Evolutionary conservation across 169 alveolate species (phyloP).

Genomic region (Plasmodium relictum): DNA sequence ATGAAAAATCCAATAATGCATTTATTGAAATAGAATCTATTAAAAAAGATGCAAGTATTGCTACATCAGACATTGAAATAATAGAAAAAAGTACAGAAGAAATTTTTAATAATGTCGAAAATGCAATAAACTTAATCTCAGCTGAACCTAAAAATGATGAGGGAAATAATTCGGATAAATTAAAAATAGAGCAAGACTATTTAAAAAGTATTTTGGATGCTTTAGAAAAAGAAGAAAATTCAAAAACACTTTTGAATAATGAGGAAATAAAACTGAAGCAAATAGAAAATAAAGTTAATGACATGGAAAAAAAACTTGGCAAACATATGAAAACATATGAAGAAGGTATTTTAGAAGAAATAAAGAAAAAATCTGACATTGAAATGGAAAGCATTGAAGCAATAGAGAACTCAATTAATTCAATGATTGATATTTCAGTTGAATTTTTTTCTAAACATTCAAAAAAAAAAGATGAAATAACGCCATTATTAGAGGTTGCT

Average conservation of each 20-base stretch:
- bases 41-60: neutral
- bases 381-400: conserved; percentile 3
- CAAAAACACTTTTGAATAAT: neutral
- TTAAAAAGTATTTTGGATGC: neutral
- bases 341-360: conserved; percentile 26
- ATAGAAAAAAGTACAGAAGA: neutral
- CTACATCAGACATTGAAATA: neutral
- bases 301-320: conserved; percentile 6
- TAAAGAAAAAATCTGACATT: conserved; percentile 8
- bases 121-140: neutral
- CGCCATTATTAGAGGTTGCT: too few relatives aligned
- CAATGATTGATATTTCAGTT: neutral
- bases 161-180: neutral
- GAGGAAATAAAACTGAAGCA: conserved; percentile 8
- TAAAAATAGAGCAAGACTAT: neutral
- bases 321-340: conserved; percentile 27
- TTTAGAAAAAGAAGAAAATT: neutral
- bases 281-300: neutral
- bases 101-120: neutral
- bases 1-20: neutral
- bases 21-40: neutral
- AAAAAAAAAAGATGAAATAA: too few relatives aligned
- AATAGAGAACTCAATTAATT: neutral
- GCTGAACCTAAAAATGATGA: neutral
- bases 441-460: too few relatives aligned